Evolutionary conservation across 495 filamentous ascomycete genomes (phyloP).

Genomic region (Neurospora discreta): DNA sequence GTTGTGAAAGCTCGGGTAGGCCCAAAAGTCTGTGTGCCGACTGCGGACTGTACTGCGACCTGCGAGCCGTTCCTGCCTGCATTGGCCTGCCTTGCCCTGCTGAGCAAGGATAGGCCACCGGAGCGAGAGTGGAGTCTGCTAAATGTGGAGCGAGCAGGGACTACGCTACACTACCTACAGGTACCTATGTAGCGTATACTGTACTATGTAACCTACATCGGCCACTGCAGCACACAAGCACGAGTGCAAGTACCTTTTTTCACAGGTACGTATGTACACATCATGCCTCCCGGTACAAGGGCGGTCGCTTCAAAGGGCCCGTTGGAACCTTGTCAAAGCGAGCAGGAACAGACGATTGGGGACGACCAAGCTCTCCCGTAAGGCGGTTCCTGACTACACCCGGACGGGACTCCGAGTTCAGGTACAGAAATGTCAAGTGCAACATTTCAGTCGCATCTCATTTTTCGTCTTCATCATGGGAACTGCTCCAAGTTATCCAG

Average conservation of each 20-base stretch:
- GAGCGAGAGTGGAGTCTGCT: not conserved
- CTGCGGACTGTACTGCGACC: not conserved
- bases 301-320: not conserved
- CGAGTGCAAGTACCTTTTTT: not conserved
- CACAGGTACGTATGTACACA: not conserved
- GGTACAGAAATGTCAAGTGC: not conserved
- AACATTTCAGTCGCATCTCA: not conserved
- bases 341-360: not conserved
- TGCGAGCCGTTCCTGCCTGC: not conserved
- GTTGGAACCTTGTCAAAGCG: not conserved
- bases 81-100: not conserved
- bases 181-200: too few relatives aligned
- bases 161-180: too few relatives aligned
- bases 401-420: not conserved
- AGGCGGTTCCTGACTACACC: constrained; percentile 10
- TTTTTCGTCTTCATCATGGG: not conserved
- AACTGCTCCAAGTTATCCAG: not conserved
- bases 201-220: too few relatives aligned
- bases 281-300: not conserved
- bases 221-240: not conserved
- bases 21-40: not conserved
- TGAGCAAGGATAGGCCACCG: not conserved
- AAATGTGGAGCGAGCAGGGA: not conserved
- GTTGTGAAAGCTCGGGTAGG: not conserved
- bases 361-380: constrained; percentile 5